A percentile compares a stretch with the other conserved stretches of the same genome.
Evolutionary conservation across 2,329 filamentous ascomycete species (phyloP).

Genomic region (Aureobasidium subglaciale): DNA sequence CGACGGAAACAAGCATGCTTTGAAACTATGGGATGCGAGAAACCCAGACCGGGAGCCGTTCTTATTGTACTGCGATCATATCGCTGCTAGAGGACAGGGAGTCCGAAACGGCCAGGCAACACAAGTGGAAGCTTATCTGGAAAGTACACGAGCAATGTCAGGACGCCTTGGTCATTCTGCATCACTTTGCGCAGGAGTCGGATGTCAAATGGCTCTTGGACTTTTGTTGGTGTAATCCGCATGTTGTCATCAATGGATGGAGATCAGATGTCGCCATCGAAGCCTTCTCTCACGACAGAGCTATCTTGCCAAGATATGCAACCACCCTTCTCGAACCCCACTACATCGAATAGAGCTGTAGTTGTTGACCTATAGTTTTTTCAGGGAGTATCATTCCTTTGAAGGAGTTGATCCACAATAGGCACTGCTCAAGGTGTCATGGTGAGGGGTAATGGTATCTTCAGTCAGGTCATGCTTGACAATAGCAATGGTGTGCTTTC

Average conservation of each 20-base stretch:
- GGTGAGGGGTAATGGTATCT: slow-evolving; percentile 10
- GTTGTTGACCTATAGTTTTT: not conserved
- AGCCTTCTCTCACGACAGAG: slow-evolving; percentile 10
- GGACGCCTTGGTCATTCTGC: not conserved
- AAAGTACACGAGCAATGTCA: not conserved
- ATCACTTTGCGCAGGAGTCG: too few relatives aligned
- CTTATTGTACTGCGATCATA: not conserved
- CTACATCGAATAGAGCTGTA: not conserved
- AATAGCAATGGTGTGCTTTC: slow-evolving; percentile 8
- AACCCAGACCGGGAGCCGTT: not conserved
- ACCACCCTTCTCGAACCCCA: not conserved
- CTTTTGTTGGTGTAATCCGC: too few relatives aligned
- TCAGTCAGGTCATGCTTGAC: not conserved
- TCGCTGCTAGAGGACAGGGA: not conserved
- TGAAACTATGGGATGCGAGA: not conserved
- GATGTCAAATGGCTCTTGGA: too few relatives aligned
- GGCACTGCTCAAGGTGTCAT: not conserved
- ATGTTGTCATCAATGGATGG: not conserved
- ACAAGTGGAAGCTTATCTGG: not conserved
- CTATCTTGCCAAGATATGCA: slow-evolving; percentile 7
- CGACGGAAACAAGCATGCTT: not conserved
- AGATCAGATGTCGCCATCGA: slow-evolving; percentile 13
- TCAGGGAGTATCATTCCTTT: not conserved
- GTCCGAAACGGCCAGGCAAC: too few relatives aligned
- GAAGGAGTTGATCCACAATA: not conserved